A percentile compares a stretch with the other conserved stretches of the same genome.
These are phyloP conservation scores for Scleroderma citrinum DNA, from an alignment of 768 basidiomycete genomes.

Conservation along the genomic window DNA sequence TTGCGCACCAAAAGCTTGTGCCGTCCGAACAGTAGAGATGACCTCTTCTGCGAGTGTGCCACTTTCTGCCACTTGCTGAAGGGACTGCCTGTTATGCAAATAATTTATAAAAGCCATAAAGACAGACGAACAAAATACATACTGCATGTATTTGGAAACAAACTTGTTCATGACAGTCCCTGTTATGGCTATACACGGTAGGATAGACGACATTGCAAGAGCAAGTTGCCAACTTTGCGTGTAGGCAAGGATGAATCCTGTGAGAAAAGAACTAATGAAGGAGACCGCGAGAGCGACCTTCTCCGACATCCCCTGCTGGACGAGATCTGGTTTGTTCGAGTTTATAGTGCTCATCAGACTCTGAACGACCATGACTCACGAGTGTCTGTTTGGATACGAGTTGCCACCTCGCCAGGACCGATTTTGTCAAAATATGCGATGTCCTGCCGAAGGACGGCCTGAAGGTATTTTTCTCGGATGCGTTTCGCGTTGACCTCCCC, in stretches of 20 bases:
- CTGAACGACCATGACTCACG: constrained; percentile 40
- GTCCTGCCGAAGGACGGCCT: constrained; percentile 77
- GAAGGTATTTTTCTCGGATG: constrained; percentile 77
- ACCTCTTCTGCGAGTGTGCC: constrained; percentile 91
- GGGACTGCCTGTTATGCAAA: constrained; percentile 38
- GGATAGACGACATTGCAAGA: constrained; percentile 71
- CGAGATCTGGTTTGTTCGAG: constrained; percentile 48
- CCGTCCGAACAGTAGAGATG: constrained; percentile 82
- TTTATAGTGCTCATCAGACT: background rate
- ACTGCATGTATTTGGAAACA: constrained; percentile 61
- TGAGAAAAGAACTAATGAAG: constrained; percentile 65
- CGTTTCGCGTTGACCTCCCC: constrained; percentile 80
- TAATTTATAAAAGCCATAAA: background rate
- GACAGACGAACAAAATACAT: constrained; percentile 23
- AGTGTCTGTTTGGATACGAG: constrained; percentile 85
- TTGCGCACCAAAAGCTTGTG: constrained; percentile 89
- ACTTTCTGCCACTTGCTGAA: constrained; percentile 70
- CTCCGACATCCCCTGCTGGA: constrained; percentile 89
- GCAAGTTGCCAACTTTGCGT: constrained; percentile 74
- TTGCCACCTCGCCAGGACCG: constrained; percentile 91
- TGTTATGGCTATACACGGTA: constrained; percentile 76
- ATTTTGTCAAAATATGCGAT: constrained; percentile 88
- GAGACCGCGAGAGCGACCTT: constrained; percentile 70
- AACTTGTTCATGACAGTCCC: constrained; percentile 70
- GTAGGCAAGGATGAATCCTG: constrained; percentile 76